Base-by-base conservation (phyloP, 768 basidiomycete genomes). In the Panaeolus cyanescens region DNA sequence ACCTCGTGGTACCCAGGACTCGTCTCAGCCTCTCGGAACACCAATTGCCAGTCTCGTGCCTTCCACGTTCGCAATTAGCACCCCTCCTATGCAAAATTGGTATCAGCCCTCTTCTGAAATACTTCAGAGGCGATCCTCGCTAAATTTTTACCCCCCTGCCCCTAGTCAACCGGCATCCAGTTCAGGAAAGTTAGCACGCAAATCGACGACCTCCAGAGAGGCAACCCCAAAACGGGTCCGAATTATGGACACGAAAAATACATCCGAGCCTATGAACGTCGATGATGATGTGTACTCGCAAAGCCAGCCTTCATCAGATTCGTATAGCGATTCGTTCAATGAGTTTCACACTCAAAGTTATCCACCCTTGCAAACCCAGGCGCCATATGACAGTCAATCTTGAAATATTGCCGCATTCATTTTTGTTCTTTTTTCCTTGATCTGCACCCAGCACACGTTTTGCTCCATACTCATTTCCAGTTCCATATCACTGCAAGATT, bases 351-450 rank as follows among this genome's bases (percentile, higher is more conserved):
- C 25, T 6, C 58, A 59, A n/a, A 75, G 73, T 10, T 77, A 79
- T 57, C 73, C 70, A 19, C 70, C 77, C 30, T 68, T 84, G 40
- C 83, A 80, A 64, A 85, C 84, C 1, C 85, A 87, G 65, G 83
- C 85, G 30, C 81, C 82, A 4, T 86, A 85, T 62, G 70, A 73
- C 37, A 85, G 85, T 64, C 84, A 83, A 67, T 77, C 70, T 61
- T 68, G 72, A 61, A n/a, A n/a, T n/a, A n/a, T n/a, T n/a, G n/a
- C 74, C 71, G 60, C 73, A 76, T 58, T 64, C 59, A 30, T 67
- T 55, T 56, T 22, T 31, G 13, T 30, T 9, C 32, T 20, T 8
- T 15, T 59, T n/a, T 19, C 32, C 25, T 37, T 30, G 40, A 6
- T 56, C 55, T 40, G 40, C 36, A 20, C 54, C 19, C 25, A 7